phyloP scores from a whole-genome alignment of 306 rosid species.

The Vachellia pachyceras region DNA sequence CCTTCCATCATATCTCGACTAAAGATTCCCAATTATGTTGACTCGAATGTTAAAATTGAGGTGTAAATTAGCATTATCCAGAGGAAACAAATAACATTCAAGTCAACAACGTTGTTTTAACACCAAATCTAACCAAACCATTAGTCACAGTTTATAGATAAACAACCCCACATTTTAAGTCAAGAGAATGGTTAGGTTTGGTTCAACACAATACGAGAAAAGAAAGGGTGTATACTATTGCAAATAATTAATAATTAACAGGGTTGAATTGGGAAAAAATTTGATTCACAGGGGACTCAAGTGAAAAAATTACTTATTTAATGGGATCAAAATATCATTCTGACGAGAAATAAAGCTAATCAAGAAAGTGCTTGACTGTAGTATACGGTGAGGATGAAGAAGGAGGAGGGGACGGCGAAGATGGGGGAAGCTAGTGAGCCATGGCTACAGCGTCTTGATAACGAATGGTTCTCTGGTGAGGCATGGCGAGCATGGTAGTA shows the following conservation, averaged over 20 bases:
- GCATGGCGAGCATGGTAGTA: slow-evolving; percentile 92
- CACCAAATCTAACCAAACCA: background rate
- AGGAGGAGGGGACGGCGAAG: background rate
- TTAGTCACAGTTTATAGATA: background rate
- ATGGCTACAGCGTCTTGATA: slow-evolving; percentile 72
- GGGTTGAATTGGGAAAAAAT: background rate
- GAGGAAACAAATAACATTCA: background rate
- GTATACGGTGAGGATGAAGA: too few relatives aligned
- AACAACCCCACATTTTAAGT: background rate
- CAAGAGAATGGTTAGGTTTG: background rate
- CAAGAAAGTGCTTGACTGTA: background rate
- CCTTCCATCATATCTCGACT: background rate
- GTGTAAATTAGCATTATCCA: background rate
- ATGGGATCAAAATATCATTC: background rate
- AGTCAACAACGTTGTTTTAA: background rate
- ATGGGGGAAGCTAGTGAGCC: slow-evolving; percentile 70
- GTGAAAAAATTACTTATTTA: background rate
- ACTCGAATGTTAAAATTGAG: background rate
- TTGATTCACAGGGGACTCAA: background rate
- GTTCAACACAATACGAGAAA: background rate
- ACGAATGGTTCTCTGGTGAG: slow-evolving; percentile 77
- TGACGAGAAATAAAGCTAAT: background rate
- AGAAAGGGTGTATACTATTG: background rate
- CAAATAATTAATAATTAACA: background rate
- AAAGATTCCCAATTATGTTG: background rate